A percentile compares a stretch with the other conserved stretches of the same genome.
These are phyloP conservation scores for Theileria sp. DNA, from an alignment of 169 alveolate species.

Conservation along the genomic window DNA sequence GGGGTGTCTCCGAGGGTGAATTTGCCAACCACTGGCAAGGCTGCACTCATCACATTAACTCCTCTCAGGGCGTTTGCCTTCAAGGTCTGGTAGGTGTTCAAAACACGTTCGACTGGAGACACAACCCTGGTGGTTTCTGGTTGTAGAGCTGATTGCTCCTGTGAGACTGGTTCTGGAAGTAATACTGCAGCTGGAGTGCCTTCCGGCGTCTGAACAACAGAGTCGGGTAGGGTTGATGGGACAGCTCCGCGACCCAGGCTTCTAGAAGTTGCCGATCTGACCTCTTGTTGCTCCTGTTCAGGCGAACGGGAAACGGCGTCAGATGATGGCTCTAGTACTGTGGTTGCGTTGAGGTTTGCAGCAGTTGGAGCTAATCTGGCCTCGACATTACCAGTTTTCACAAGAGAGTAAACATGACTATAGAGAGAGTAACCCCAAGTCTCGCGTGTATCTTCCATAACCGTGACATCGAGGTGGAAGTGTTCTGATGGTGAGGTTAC, in stretches of 20 bases:
- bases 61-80: slow-evolving; percentile 8
- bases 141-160: background rate
- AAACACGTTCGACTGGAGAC: background rate
- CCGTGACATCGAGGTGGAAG: background rate
- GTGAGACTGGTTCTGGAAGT: background rate
- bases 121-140: background rate
- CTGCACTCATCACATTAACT: background rate
- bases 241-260: slow-evolving; percentile 1
- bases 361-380: background rate
- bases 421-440: background rate
- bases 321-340: background rate
- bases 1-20: background rate
- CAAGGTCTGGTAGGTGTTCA: slow-evolving; percentile 6
- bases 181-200: background rate
- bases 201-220: background rate
- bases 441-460: background rate
- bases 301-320: background rate
- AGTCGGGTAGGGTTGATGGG: background rate
- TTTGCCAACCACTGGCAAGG: background rate
- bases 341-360: background rate
- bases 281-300: background rate
- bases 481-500: background rate
- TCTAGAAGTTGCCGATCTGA: background rate
- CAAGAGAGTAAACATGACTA: background rate
- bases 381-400: background rate